These are phyloP conservation scores for Ricinus communis DNA, from an alignment of 345 rosid species.

Conservation along the genomic window DNA sequence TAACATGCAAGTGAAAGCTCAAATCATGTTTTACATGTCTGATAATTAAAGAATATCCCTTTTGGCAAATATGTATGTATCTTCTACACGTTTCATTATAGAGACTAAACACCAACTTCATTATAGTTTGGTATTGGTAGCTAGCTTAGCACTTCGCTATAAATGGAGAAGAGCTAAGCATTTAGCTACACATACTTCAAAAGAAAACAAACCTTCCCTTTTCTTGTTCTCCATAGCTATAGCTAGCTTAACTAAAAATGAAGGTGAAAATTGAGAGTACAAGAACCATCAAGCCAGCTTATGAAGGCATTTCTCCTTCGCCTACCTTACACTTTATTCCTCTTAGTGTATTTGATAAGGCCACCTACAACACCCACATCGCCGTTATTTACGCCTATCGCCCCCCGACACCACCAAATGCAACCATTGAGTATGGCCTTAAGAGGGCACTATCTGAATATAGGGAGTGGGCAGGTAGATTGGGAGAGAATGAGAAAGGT, in stretches of 20 bases:
- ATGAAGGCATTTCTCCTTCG: constrained; percentile 16
- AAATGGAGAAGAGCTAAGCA: too few species aligned
- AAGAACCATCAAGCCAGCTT: constrained; percentile 23
- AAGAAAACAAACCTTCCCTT: too few species aligned
- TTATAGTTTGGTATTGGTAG: too few species aligned
- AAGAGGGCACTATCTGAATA: constrained; percentile 16
- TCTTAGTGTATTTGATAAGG: constrained; percentile 12
- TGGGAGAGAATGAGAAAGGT: constrained; percentile 26
- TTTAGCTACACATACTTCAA: too few species aligned
- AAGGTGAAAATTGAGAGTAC: constrained; percentile 33
- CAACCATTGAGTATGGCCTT: constrained; percentile 23
- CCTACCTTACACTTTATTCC: background rate
- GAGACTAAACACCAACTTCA: too few species aligned
- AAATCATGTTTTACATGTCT: too few species aligned
- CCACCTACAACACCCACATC: constrained; percentile 25
- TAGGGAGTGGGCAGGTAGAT: constrained; percentile 16
- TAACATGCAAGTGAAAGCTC: too few species aligned
- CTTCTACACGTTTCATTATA: too few species aligned
- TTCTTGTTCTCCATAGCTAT: too few species aligned
- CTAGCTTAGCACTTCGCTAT: too few species aligned
- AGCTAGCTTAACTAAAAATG: constrained; percentile 16
- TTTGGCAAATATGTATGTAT: too few species aligned
- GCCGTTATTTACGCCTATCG: constrained; percentile 33
- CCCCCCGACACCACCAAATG: constrained; percentile 22
- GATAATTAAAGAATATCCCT: too few species aligned